A percentile compares a stretch with the other conserved stretches of the same genome.
These are phyloP conservation scores for Salicornia ramosissima DNA, from an alignment of 148 eudicot species.

Conservation along the genomic window DNA sequence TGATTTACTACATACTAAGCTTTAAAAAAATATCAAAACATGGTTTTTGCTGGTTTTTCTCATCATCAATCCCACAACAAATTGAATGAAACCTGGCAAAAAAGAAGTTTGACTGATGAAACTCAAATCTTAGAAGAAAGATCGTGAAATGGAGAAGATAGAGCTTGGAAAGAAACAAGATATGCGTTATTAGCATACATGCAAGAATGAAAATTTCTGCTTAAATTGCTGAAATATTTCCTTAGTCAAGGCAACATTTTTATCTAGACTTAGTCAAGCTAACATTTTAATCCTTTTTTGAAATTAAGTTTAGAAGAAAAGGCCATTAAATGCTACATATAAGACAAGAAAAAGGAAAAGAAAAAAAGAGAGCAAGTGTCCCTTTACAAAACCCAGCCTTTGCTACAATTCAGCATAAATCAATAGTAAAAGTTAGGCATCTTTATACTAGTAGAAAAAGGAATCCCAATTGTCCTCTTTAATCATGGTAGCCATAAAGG, in stretches of 20 bases:
- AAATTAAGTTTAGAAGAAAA: background rate
- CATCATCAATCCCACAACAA: too few relatives aligned
- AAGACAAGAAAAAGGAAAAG: background rate
- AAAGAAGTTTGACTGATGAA: too few relatives aligned
- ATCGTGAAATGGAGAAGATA: background rate
- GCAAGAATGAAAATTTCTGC: background rate
- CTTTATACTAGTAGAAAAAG: background rate
- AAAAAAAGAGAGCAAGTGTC: background rate
- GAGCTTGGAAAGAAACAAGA: background rate
- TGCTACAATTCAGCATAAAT: background rate
- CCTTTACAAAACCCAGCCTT: background rate
- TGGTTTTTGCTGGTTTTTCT: too few relatives aligned
- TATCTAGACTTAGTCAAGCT: too few relatives aligned
- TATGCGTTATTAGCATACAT: background rate
- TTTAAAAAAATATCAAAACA: too few relatives aligned
- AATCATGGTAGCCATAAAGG: background rate
- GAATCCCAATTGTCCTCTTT: background rate
- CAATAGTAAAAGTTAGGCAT: background rate
- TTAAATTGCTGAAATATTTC: background rate
- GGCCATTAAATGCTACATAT: background rate
- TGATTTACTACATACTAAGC: too few relatives aligned
- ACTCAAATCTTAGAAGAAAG: background rate
- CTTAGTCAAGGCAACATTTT: too few relatives aligned
- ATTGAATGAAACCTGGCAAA: too few relatives aligned
- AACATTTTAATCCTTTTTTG: background rate